Conservation (phyloP, 108 stramenopile species). For the Bacterosira constricta region DNA sequence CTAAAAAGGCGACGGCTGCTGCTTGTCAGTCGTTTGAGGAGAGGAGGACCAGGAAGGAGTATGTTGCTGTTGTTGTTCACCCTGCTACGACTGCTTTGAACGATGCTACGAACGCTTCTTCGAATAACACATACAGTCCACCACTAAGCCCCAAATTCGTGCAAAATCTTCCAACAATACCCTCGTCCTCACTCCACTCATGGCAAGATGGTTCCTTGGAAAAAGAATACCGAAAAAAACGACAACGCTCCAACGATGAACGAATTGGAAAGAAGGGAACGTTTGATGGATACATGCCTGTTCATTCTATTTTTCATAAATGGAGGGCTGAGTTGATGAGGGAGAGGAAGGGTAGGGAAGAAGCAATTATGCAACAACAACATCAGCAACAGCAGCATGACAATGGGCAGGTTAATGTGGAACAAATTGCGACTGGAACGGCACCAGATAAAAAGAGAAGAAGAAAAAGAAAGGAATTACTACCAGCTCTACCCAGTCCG, state of each 20-base stretch:
- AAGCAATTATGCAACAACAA: constrained; percentile 63
- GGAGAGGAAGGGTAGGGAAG: constrained; percentile 22
- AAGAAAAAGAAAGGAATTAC: background rate
- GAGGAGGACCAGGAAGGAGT: constrained; percentile 66
- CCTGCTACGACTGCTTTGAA: constrained; percentile 19
- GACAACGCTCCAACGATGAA: constrained; percentile 32
- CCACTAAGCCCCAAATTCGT: constrained; percentile 31
- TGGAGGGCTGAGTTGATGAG: constrained; percentile 51
- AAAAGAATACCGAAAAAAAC: constrained; percentile 50
- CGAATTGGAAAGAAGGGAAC: constrained; percentile 47
- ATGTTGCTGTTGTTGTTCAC: constrained; percentile 74
- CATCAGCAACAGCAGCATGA: too few species aligned
- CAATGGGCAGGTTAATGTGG: too few species aligned
- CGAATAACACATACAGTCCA: background rate
- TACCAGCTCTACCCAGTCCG: constrained; percentile 24
- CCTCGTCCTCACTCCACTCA: constrained; percentile 19
- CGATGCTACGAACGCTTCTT: background rate
- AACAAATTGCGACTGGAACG: too few species aligned
- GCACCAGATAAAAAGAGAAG: background rate
- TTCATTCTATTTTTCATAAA: constrained; percentile 73
- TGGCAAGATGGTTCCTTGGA: constrained; percentile 51
- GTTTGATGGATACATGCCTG: constrained; percentile 71
- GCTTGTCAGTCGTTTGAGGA: constrained; percentile 68
- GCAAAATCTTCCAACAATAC: constrained; percentile 28
- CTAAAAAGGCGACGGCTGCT: constrained; percentile 53